Base-by-base conservation (phyloP, 2,329 filamentous ascomycete genomes). In the Bipolaris sorokiniana region DNA sequence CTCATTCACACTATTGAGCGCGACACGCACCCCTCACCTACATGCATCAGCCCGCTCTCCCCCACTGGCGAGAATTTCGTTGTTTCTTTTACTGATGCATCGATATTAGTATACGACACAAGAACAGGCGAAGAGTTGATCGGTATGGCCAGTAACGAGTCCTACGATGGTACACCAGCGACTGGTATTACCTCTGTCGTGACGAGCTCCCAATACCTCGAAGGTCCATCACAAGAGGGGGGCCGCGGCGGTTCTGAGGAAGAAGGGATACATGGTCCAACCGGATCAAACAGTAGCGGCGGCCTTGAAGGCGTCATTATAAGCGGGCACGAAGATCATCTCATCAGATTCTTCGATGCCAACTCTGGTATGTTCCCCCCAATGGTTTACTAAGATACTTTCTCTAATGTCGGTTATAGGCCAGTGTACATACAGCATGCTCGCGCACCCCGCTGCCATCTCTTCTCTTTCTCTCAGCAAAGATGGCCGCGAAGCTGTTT, bases 351-450 rank as follows among this genome's bases (percentile, higher is more conserved):
- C 83, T 99, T 97, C 76, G 95, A 99, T 82, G 95, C 95, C 62
- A 98, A 99, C 74, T 97, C 92, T 79, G 95, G 95, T 98, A 89
- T 78, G 91, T 86, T 40, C 47, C 13, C 7, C 13, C n/a, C 16
- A 40, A 10, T 38, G 47, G 41, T 48, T 13, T 16, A 16, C 40
- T 60, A 46, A 66, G 46, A n/a, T 5, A 6, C 36, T n/a, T 4
- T 22, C 2, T 26, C 56, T 62, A 51, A 62, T 33, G 11, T 31
- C 18, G 1, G 22, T 16, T 49, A 16, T 64, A 98, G 95, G 95
- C 55, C 95, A 99, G 92, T 97, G 93, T 80, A 98, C 95, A 63
- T 99, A 99, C 79, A 96, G 90, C 71, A 99, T 99, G 95, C 87
- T 98, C 58, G 95, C 95, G 5, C 95, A 99, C 69, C 92, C 95